A percentile compares a stretch with the other conserved stretches of the same genome.
These are phyloP conservation scores for Pythium vanterpoolii DNA, from an alignment of 352 stramenopile genomes.

Conservation along the genomic window DNA sequence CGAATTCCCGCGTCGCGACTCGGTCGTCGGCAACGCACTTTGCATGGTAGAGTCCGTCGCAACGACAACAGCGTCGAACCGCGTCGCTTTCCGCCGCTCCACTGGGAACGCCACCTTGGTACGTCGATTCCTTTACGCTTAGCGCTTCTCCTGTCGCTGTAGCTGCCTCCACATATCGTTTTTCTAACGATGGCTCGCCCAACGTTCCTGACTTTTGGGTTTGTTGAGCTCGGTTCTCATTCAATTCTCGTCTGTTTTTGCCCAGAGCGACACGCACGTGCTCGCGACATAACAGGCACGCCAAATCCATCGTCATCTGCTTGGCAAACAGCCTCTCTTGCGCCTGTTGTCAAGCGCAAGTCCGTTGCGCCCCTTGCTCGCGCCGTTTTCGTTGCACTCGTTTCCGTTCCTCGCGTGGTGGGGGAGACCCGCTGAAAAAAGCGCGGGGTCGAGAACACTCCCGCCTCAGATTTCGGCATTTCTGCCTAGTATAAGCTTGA, in stretches of 20 bases:
- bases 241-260: slow-evolving; percentile 1
- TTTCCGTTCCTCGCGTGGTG: slow-evolving; percentile 10
- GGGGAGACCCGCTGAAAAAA: slow-evolving; percentile 3
- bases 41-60: slow-evolving; percentile 25
- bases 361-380: slow-evolving; percentile 9
- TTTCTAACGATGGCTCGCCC: background rate
- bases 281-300: slow-evolving; percentile 27
- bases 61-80: slow-evolving; percentile 19
- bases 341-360: slow-evolving; percentile 19
- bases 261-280: slow-evolving; percentile 23
- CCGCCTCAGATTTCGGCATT: background rate
- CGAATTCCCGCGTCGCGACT: background rate
- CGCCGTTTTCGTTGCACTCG: background rate
- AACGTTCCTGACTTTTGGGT: background rate
- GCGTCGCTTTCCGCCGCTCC: background rate
- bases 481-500: background rate
- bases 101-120: background rate
- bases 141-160: background rate
- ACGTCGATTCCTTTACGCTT: background rate
- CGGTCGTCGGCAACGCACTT: slow-evolving; percentile 6
- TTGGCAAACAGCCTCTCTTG: slow-evolving; percentile 1
- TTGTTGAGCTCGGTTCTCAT: background rate
- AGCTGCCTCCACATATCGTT: background rate
- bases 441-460: background rate
- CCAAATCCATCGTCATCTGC: slow-evolving; percentile 26